Percentiles rank a stretch among this genome's conserved stretches.
Evolutionary conservation across 805 yeast species (phyloP).

Genomic region (Lachancea sp.): DNA sequence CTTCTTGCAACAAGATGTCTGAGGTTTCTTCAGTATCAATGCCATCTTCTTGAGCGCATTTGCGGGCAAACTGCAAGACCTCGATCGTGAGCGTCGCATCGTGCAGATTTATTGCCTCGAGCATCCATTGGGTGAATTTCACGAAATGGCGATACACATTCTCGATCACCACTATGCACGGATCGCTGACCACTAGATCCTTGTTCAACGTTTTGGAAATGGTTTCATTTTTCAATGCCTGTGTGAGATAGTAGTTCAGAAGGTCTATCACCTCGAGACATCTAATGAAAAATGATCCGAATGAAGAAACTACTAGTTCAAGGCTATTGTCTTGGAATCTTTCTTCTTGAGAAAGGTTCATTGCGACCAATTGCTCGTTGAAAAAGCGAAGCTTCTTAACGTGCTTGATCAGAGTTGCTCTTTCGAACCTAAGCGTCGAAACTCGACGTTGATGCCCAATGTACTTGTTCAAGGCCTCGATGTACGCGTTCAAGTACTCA

Average conservation of each 20-base stretch:
- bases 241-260: constrained; percentile 28
- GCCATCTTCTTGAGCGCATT: constrained; percentile 30
- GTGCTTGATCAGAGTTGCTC: constrained; percentile 30
- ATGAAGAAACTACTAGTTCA: constrained; percentile 13
- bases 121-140: constrained; percentile 33
- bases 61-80: constrained; percentile 27
- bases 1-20: constrained; percentile 30
- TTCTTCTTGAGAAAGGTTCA: constrained; percentile 7
- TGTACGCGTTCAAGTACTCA: constrained; percentile 24
- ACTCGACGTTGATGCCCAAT: constrained; percentile 29
- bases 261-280: constrained; percentile 27
- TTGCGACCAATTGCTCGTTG: constrained; percentile 21
- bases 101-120: constrained; percentile 23
- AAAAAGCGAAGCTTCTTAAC: constrained; percentile 32
- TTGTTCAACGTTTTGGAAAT: constrained; percentile 30
- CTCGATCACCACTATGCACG: constrained; percentile 21
- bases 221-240: constrained; percentile 30
- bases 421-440: constrained; percentile 28
- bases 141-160: constrained; percentile 30
- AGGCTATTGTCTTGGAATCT: constrained; percentile 1
- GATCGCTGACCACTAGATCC: constrained; percentile 20
- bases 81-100: constrained; percentile 22
- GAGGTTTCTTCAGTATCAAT: constrained; percentile 24
- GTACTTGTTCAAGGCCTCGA: constrained; percentile 28
- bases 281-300: constrained; percentile 22